Evolutionary conservation across 176 grass and related monocot species (phyloP).

Genomic region (Carex parvula): DNA sequence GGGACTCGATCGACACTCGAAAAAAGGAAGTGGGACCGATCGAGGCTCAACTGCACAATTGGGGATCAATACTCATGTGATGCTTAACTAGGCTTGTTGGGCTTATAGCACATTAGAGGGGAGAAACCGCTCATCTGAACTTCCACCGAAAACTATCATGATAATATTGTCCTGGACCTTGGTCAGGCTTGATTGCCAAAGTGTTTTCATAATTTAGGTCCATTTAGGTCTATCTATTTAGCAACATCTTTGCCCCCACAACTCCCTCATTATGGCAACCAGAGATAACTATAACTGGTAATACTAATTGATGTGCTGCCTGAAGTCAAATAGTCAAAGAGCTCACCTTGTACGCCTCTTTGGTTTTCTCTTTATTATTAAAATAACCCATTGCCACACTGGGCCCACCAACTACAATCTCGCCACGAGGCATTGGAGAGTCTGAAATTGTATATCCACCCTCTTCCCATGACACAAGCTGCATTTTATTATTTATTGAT

Average conservation of each 20-base stretch:
- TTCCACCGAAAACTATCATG: background rate
- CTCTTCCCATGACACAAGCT: constrained; percentile 82
- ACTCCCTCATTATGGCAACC: background rate
- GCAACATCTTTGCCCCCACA: background rate
- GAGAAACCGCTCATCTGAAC: background rate
- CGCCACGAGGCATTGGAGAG: constrained; percentile 79
- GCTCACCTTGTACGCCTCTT: constrained; percentile 67
- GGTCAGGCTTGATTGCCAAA: background rate
- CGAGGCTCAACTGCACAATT: background rate
- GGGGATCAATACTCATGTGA: background rate
- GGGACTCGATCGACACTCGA: background rate
- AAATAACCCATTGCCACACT: constrained; percentile 79
- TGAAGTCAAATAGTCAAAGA: background rate
- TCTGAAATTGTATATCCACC: constrained; percentile 72
- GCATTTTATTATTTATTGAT: constrained; percentile 11
- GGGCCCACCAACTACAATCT: constrained; percentile 65
- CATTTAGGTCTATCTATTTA: background rate
- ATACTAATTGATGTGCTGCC: constrained; percentile 1
- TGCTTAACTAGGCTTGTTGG: background rate
- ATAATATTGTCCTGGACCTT: background rate
- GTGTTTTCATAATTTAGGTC: background rate
- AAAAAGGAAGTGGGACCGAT: background rate
- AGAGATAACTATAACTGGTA: background rate
- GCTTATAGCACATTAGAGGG: background rate
- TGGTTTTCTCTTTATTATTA: constrained; percentile 80